phyloP scores from a whole-genome alignment of 2,329 filamentous ascomycete genomes.

The Pseudogymnoascus sp. region DNA sequence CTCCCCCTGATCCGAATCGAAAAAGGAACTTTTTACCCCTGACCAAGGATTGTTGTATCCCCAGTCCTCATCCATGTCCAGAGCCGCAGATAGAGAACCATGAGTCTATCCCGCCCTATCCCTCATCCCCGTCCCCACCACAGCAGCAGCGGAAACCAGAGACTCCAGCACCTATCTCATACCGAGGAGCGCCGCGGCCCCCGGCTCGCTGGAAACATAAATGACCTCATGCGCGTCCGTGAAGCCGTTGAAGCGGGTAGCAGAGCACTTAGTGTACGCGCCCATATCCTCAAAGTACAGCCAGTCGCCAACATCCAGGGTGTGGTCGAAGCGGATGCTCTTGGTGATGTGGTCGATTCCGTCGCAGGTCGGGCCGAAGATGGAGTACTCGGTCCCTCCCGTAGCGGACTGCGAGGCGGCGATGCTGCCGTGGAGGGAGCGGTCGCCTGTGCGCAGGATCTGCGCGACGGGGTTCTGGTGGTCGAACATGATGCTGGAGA shows the following conservation, averaged over 20 bases:
- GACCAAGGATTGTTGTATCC: neutral
- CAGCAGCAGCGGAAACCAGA: neutral
- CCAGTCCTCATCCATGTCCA: neutral
- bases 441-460: slow-evolving; percentile 59
- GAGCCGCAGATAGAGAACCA: neutral
- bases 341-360: slow-evolving; percentile 92
- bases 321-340: slow-evolving; percentile 67
- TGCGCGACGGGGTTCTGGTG: slow-evolving; percentile 87
- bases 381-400: slow-evolving; percentile 72
- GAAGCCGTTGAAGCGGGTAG: slow-evolving; percentile 97
- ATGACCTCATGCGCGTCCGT: slow-evolving; percentile 86
- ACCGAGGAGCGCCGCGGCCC: slow-evolving; percentile 64
- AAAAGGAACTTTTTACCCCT: neutral
- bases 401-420: slow-evolving; percentile 39
- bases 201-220: slow-evolving; percentile 90
- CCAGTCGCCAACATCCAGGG: slow-evolving; percentile 91
- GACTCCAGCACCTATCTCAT: slow-evolving; percentile 18
- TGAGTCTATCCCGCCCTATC: neutral
- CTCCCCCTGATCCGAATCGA: neutral
- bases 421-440: slow-evolving; percentile 51
- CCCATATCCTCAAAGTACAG: slow-evolving; percentile 99
- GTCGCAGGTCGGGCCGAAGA: slow-evolving; percentile 98
- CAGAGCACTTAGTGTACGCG: slow-evolving; percentile 96
- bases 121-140: neutral
- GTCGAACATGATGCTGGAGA: slow-evolving; percentile 98